Evolutionary conservation across 768 basidiomycete species (phyloP).

Genomic region (Naematelia encephala): DNA sequence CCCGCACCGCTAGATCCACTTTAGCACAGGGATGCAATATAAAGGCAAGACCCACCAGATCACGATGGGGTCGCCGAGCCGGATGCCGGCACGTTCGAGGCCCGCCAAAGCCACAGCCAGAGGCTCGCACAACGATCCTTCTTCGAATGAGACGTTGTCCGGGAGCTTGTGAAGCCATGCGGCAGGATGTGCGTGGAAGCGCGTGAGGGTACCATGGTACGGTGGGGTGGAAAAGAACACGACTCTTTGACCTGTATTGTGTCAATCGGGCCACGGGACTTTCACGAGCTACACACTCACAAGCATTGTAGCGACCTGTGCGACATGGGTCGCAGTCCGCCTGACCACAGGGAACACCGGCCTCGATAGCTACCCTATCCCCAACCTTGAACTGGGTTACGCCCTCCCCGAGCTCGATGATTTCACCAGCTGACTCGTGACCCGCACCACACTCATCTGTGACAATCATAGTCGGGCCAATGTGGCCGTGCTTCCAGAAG

Average conservation of each 20-base stretch:
- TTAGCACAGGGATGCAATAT: neutral
- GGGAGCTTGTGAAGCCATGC: constrained; percentile 53
- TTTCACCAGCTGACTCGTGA: constrained; percentile 52
- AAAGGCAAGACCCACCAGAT: constrained; percentile 44
- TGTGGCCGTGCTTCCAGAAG: constrained; percentile 52
- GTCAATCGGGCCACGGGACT: neutral
- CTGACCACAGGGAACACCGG: constrained; percentile 45
- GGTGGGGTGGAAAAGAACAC: constrained; percentile 53
- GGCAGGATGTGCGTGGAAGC: constrained; percentile 49
- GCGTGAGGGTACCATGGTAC: constrained; percentile 52
- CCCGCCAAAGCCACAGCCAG: constrained; percentile 53
- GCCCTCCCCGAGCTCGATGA: constrained; percentile 50
- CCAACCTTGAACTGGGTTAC: constrained; percentile 50
- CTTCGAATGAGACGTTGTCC: constrained; percentile 51
- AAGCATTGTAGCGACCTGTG: constrained; percentile 53
- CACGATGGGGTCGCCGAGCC: constrained; percentile 52
- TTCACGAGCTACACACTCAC: constrained; percentile 32
- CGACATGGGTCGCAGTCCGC: constrained; percentile 51
- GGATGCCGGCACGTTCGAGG: constrained; percentile 50
- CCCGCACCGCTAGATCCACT: constrained; percentile 49
- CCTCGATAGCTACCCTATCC: constrained; percentile 50
- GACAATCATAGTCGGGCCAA: constrained; percentile 51
- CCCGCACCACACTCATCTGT: constrained; percentile 47
- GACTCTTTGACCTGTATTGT: constrained; percentile 42
- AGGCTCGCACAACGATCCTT: constrained; percentile 53